A percentile compares a stretch with the other conserved stretches of the same genome.
These are phyloP conservation scores for Pythium angustatum DNA, from an alignment of 352 stramenopile genomes.

Conservation along the genomic window DNA sequence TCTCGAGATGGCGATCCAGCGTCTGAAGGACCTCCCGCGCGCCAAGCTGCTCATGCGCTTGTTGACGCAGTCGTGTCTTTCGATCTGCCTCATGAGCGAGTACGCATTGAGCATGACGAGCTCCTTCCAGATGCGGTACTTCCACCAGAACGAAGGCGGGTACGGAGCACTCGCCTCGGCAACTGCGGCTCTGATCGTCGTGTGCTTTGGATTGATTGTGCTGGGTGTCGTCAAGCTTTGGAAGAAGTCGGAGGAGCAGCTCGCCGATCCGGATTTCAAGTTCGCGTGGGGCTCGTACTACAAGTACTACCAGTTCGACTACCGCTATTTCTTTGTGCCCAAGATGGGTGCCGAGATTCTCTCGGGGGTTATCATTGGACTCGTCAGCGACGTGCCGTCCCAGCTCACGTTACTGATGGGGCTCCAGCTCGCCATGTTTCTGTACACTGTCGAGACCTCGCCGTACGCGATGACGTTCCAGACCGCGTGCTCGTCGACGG, in stretches of 20 bases:
- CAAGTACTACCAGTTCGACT: slow-evolving; percentile 72
- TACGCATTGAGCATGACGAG: slow-evolving; percentile 81
- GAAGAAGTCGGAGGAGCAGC: slow-evolving; percentile 56
- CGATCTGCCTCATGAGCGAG: slow-evolving; percentile 77
- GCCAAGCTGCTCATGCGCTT: slow-evolving; percentile 70
- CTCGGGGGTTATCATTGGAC: slow-evolving; percentile 69
- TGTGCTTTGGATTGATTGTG: slow-evolving; percentile 71
- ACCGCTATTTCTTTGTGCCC: slow-evolving; percentile 73
- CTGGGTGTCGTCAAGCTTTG: slow-evolving; percentile 67
- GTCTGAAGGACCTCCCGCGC: slow-evolving; percentile 64
- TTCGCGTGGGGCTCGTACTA: slow-evolving; percentile 81
- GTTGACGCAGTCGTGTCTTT: slow-evolving; percentile 67
- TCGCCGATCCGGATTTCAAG: slow-evolving; percentile 70
- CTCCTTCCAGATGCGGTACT: slow-evolving; percentile 79
- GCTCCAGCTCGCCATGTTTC: slow-evolving; percentile 73
- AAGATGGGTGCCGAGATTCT: slow-evolving; percentile 81
- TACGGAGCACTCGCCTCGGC: slow-evolving; percentile 58
- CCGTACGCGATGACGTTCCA: slow-evolving; percentile 79
- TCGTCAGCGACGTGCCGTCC: slow-evolving; percentile 72
- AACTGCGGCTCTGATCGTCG: slow-evolving; percentile 55
- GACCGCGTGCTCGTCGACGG: slow-evolving; percentile 61
- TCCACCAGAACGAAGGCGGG: slow-evolving; percentile 43
- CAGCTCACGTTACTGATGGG: slow-evolving; percentile 74
- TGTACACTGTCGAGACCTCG: slow-evolving; percentile 61
- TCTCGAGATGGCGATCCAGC: slow-evolving; percentile 58